Base-by-base conservation (phyloP, 164 flowering plant species). In the Houttuynia cordata region DNA sequence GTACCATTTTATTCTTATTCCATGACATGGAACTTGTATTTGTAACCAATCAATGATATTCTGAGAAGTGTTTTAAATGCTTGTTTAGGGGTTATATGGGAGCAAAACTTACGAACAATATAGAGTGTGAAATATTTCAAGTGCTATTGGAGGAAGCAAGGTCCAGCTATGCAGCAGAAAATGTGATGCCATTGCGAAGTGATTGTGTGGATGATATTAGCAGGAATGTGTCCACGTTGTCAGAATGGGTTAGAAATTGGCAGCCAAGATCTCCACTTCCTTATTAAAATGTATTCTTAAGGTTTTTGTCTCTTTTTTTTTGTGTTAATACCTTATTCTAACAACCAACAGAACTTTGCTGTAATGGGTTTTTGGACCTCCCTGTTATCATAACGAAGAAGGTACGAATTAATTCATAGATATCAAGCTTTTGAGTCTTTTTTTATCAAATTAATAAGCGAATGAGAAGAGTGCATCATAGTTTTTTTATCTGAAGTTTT, bases 61-160 rank as follows among this genome's bases (percentile, higher is more conserved):
- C 49, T 45, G 49, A 45, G 3, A 45, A 12, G 17, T 45, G 49
- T 10, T 17, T 8, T 8, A 12, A 17, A 45, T 45, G 49, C 17
- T 45, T 24, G 19, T 60, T 54, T 76, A 93, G 99, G 75, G 99
- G 96, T 53, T 93, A 93, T 67, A 67, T 76, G 21, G 91, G 84
- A 15, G 4, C 78, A 22, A 93, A 93, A 78, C 83, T 87, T 47
- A 58, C 83, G 3, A 83, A 83, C 78, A 93, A 93, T 53, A 76
- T 93, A 0, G 97, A 93, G 63, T 86, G 96, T 64, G 97, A 93
- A 69, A 93, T 93, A 53, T 93, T 93, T 66, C 96, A 88, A 76
- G 82, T 84, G 51, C 52, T 93, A 70, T 71, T 90, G 55, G 96
- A 90, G 66, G 99, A 90, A 75, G 99, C 97, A 7, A 81, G 76